Evolutionary conservation across 495 filamentous ascomycete species (phyloP).

Genomic region (Hamigera avellanea): DNA sequence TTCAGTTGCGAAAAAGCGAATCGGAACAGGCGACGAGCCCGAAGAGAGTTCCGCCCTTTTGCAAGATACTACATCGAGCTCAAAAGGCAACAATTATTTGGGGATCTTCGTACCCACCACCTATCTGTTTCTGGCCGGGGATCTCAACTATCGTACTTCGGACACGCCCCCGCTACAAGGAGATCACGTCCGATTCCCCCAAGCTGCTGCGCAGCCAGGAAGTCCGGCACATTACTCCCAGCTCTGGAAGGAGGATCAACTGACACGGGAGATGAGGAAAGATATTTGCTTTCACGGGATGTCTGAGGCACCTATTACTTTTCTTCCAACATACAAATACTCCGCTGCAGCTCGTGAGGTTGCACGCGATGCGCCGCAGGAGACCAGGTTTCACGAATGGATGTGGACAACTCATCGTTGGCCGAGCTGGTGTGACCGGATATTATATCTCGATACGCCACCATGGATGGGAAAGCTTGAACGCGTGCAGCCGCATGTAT

Average conservation of each 20-base stretch:
- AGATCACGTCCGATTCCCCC: conserved; percentile 46
- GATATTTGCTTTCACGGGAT: conserved; percentile 65
- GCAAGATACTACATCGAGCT: conserved; percentile 10
- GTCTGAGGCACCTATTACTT: conserved; percentile 58
- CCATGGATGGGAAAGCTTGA: conserved; percentile 26
- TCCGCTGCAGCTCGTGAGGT: conserved; percentile 32
- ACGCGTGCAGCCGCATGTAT: conserved; percentile 40
- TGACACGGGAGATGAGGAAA: conserved; percentile 52
- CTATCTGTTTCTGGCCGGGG: conserved; percentile 79
- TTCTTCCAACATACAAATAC: conserved; percentile 93
- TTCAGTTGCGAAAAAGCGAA: conserved; percentile 1
- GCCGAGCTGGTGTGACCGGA: conserved; percentile 91
- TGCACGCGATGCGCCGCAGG: conserved; percentile 9
- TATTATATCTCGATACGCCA: conserved; percentile 63
- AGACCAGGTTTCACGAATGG: conserved; percentile 45
- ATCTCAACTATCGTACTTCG: conserved; percentile 88
- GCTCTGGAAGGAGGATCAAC: conserved; percentile 67
- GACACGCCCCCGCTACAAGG: conserved; percentile 40
- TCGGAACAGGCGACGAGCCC: conserved; percentile 15
- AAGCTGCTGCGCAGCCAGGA: conserved; percentile 37
- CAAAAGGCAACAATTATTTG: conserved; percentile 8
- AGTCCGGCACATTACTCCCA: conserved; percentile 42
- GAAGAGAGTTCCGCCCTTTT: conserved; percentile 33
- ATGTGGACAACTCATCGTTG: conserved; percentile 67
- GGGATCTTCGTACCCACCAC: conserved; percentile 60